Base-by-base conservation (phyloP, 228 moss, liverwort and hornwort species). In the Sphagnum fallax region DNA sequence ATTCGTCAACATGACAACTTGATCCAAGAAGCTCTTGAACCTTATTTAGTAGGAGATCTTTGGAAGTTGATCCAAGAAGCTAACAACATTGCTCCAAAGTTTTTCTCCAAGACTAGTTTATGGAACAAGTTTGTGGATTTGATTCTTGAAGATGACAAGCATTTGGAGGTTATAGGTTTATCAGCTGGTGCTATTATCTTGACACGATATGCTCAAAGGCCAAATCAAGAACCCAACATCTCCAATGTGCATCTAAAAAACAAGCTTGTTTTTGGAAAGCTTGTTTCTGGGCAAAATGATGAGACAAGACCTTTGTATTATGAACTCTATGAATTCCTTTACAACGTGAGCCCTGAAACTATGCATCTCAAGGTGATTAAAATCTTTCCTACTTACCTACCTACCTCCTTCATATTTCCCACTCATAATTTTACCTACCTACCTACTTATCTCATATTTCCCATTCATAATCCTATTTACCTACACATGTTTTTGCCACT, bases 71-170 rank as follows among this genome's bases (percentile, higher is more conserved):
- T 79, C 48, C 70, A 75, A 63, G 74, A 74, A 60, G 74, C 74
- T 16, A 59, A 74, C 18, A 58, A 62, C 1, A 71, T 72, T 53
- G 79, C 79, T 47, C 75, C 75, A 53, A 79, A 79, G 61, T 18
- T 75, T 64, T 75, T 75, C 65, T 65, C 65, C 64, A 75, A 75
- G 6, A 65, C 65, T 48, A 61, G 32, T 48, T 16, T 75, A 50
- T 79, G 75, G 79, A 79, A 79, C 79, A 72, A 75, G 65, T 79
- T 79, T 50, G 63, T 72, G 15, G 75, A 72, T 48, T 67, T 64
- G n/a, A 60, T 75, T 15, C 16, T 79, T 53, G 72, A 72, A 69
- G 75, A 79, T 6, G 68, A 61, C 10, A 65, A 68, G 16, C 52
- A 67, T 47, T 10, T 79, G 65, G 51, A 60, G 16, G 50, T 57